phyloP scores from a whole-genome alignment of 768 basidiomycete genomes.

The Boletellus ananas region DNA sequence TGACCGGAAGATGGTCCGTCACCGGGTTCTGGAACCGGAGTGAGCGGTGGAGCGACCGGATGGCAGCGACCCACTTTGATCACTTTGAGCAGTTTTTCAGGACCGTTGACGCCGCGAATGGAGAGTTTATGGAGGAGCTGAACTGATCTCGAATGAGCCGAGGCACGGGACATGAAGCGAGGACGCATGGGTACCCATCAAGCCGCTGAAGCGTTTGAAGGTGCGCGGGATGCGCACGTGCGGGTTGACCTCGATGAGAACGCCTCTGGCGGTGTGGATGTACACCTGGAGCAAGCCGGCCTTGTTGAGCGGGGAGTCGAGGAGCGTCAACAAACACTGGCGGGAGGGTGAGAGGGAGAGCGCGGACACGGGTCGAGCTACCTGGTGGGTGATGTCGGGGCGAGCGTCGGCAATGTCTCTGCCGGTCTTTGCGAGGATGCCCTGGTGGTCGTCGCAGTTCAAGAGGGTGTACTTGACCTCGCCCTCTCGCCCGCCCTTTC shows the following conservation, averaged over 20 bases:
- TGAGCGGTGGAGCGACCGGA: constrained; percentile 1
- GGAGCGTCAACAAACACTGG: constrained; percentile 90
- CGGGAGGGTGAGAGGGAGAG: not conserved
- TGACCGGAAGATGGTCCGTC: constrained; percentile 88
- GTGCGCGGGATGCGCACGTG: constrained; percentile 96
- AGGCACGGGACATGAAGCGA: not conserved
- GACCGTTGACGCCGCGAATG: constrained; percentile 93
- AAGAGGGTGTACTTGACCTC: constrained; percentile 95
- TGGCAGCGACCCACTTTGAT: constrained; percentile 64
- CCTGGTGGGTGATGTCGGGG: constrained; percentile 99
- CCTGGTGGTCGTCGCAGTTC: constrained; percentile 99
- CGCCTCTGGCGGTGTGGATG: constrained; percentile 94
- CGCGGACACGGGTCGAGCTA: constrained; percentile 31
- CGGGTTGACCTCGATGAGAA: constrained; percentile 97
- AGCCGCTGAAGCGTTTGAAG: constrained; percentile 96
- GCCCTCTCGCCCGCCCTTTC: constrained; percentile 50
- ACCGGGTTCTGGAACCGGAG: constrained; percentile 72
- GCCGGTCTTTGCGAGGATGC: constrained; percentile 95
- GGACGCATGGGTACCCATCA: constrained; percentile 75
- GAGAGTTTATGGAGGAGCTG: constrained; percentile 95
- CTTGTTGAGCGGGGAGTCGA: constrained; percentile 98
- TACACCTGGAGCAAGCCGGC: constrained; percentile 95
- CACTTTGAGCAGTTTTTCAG: constrained; percentile 95
- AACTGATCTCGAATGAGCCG: constrained; percentile 45
- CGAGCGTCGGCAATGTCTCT: constrained; percentile 99